phyloP scores from a whole-genome alignment of 768 basidiomycete genomes.

The Lanmaoa pseudosensibilis region DNA sequence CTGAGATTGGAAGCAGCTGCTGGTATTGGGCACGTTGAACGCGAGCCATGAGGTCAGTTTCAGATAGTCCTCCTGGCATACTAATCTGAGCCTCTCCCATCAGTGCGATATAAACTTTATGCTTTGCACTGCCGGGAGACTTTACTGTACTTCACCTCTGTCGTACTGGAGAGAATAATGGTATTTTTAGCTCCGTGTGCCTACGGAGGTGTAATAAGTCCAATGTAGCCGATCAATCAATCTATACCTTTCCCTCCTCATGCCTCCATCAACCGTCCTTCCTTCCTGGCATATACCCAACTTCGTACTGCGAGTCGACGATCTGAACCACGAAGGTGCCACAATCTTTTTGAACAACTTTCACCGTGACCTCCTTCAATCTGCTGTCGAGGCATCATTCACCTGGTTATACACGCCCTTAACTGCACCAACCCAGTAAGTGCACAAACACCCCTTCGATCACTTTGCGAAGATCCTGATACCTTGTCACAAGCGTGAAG shows the following conservation, averaged over 20 bases:
- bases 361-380: conserved; percentile 38
- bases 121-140: neutral
- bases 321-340: conserved; percentile 59
- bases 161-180: conserved; percentile 2
- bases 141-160: neutral
- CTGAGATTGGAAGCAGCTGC: conserved; percentile 64
- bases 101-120: neutral
- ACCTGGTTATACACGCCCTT: conserved; percentile 44
- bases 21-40: conserved; percentile 39
- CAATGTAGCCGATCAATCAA: conserved; percentile 4
- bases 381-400: conserved; percentile 42
- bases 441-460: neutral
- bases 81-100: neutral
- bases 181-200: conserved; percentile 8
- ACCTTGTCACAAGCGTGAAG: conserved; percentile 42
- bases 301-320: conserved; percentile 55
- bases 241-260: neutral
- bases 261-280: conserved; percentile 25
- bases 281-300: conserved; percentile 55
- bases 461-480: conserved; percentile 6
- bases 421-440: conserved; percentile 50
- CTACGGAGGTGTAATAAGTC: neutral
- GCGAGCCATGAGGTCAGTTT: conserved; percentile 15
- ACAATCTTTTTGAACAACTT: conserved; percentile 54
- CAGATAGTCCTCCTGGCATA: neutral